phyloP scores from a whole-genome alignment of 805 yeast genomes.

The Saccharomycopsis sp. region DNA sequence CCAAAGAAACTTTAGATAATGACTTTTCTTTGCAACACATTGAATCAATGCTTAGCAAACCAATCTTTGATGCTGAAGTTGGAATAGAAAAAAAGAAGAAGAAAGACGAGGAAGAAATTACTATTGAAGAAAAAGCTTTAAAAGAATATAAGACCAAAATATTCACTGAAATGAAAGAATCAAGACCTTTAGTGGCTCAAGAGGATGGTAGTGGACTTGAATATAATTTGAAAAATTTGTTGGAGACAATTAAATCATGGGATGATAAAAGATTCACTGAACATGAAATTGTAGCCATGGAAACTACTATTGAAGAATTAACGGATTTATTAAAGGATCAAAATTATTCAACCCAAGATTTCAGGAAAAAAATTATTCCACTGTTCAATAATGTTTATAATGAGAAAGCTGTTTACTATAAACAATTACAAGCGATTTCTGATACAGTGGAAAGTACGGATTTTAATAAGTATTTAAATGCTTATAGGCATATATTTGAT shows the following conservation, averaged over 20 bases:
- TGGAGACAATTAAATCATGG: background rate
- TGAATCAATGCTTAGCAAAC: constrained; percentile 4
- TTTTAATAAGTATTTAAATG: constrained; percentile 23
- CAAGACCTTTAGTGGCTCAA: constrained; percentile 11
- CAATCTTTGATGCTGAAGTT: constrained; percentile 21
- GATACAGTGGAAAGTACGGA: constrained; percentile 60
- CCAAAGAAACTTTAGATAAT: background rate
- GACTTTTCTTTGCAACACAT: background rate
- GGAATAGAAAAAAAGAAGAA: background rate
- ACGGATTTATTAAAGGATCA: too few relatives aligned
- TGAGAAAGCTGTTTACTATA: constrained; percentile 70
- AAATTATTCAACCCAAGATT: background rate
- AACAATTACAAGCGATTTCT: constrained; percentile 75
- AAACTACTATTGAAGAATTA: too few relatives aligned
- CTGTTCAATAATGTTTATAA: constrained; percentile 60
- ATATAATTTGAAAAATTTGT: constrained; percentile 3
- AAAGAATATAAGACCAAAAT: constrained; percentile 14
- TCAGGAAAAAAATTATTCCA: constrained; percentile 24
- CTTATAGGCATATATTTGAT: too few relatives aligned
- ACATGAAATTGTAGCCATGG: constrained; percentile 7
- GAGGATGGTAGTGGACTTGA: constrained; percentile 4
- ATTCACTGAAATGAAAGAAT: constrained; percentile 1
- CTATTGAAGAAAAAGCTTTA: constrained; percentile 21
- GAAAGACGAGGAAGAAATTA: background rate
- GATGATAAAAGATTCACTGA: background rate